A percentile compares a stretch with the other conserved stretches of the same genome.
phyloP scores from a whole-genome alignment of 192 early-diverging fungal genomes.

The Coemansia brasiliensis region DNA sequence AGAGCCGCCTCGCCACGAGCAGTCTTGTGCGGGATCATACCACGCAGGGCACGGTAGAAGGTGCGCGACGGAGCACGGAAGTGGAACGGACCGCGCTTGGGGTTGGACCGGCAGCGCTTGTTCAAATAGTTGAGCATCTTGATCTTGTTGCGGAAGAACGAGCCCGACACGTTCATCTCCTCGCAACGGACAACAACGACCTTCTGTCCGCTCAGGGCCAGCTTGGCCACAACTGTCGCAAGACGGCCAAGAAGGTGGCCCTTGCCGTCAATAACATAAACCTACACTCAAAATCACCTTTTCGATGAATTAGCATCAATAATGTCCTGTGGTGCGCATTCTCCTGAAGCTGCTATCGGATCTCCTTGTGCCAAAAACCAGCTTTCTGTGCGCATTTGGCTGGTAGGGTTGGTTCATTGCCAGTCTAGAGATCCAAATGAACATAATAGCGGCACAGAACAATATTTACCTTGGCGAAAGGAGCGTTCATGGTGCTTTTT shows the following conservation, averaged over 20 bases:
- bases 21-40: constrained; percentile 99
- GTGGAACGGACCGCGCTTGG: constrained; percentile 95
- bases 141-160: constrained; percentile 99
- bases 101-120: constrained; percentile 98
- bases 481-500: constrained; percentile 55
- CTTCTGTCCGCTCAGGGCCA: constrained; percentile 95
- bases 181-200: constrained; percentile 98
- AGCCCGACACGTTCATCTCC: constrained; percentile 97
- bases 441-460: neutral
- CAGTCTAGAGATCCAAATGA: constrained; percentile 1
- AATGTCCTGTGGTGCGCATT: too few relatives aligned
- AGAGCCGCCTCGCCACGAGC: constrained; percentile 95
- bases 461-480: constrained; percentile 53
- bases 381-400: too few relatives aligned
- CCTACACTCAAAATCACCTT: constrained; percentile 55
- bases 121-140: constrained; percentile 94
- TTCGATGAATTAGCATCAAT: too few relatives aligned
- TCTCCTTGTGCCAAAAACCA: too few relatives aligned
- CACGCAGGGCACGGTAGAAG: constrained; percentile 96
- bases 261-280: constrained; percentile 98
- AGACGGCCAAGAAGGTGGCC: constrained; percentile 98
- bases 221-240: constrained; percentile 96
- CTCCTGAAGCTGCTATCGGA: too few relatives aligned
- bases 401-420: too few relatives aligned
- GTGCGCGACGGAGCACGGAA: constrained; percentile 97